phyloP scores from a whole-genome alignment of 1,284 basidiomycete genomes.

The Clitocybe nebularis region DNA sequence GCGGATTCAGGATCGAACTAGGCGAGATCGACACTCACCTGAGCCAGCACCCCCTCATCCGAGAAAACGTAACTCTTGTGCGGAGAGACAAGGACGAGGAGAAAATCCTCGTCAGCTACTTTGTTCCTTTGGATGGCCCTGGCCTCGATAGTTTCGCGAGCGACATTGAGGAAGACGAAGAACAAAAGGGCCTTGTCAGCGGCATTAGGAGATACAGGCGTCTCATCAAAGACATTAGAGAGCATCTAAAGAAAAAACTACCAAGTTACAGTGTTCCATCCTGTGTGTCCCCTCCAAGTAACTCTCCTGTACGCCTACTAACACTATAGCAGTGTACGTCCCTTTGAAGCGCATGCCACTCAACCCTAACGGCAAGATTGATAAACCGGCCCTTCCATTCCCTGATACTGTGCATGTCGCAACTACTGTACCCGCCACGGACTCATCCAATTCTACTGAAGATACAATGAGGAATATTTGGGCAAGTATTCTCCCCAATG shows the following conservation, averaged over 20 bases:
- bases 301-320: constrained; percentile 11
- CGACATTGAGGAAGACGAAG: constrained; percentile 63
- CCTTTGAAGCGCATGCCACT: constrained; percentile 94
- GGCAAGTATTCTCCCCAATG: constrained; percentile 79
- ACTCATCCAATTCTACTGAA: constrained; percentile 68
- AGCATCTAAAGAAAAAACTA: constrained; percentile 96
- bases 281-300: constrained; percentile 39
- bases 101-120: constrained; percentile 97
- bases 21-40: constrained; percentile 98
- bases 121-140: constrained; percentile 85
- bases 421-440: constrained; percentile 26
- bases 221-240: constrained; percentile 91
- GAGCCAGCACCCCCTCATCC: constrained; percentile 87
- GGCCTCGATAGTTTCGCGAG: constrained; percentile 74
- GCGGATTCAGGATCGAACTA: constrained; percentile 98
- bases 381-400: constrained; percentile 98
- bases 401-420: constrained; percentile 87
- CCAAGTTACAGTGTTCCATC: constrained; percentile 92
- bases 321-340: constrained; percentile 74
- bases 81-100: constrained; percentile 99
- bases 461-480: constrained; percentile 81
- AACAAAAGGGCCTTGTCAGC: constrained; percentile 55
- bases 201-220: constrained; percentile 82
- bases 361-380: constrained; percentile 99
- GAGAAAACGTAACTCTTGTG: constrained; percentile 97